A percentile compares a stretch with the other conserved stretches of the same genome.
Conservation (phyloP, 2,329 filamentous ascomycete species). For the Ophiostoma triangulosporum region DNA sequence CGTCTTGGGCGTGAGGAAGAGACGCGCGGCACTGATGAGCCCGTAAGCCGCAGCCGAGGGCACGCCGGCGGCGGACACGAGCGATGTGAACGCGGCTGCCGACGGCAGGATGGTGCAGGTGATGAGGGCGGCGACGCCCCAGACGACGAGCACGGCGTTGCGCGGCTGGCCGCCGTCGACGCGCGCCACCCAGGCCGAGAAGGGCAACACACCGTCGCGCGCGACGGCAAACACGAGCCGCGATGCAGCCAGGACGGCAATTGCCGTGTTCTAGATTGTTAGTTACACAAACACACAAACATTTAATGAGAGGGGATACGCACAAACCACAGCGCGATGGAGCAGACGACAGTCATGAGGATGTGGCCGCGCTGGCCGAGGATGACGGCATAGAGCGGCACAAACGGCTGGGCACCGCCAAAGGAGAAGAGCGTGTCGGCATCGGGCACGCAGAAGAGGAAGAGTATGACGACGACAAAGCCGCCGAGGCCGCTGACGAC, state of each 20-base stretch:
- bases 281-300: too few relatives aligned
- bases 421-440: slow-evolving; percentile 7
- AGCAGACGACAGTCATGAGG: slow-evolving; percentile 10
- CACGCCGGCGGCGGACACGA: slow-evolving; percentile 10
- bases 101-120: slow-evolving; percentile 12
- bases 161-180: slow-evolving; percentile 9
- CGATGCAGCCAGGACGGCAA: slow-evolving; percentile 10
- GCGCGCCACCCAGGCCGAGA: slow-evolving; percentile 5
- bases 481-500: slow-evolving; percentile 9
- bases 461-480: slow-evolving; percentile 8
- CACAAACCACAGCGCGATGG: slow-evolving; percentile 10
- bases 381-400: slow-evolving; percentile 10
- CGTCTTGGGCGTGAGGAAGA: slow-evolving; percentile 7
- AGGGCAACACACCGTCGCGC: slow-evolving; percentile 11
- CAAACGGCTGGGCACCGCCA: slow-evolving; percentile 11
- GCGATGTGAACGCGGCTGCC: slow-evolving; percentile 11
- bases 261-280: slow-evolving; percentile 6
- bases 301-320: too few relatives aligned
- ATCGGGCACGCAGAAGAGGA: slow-evolving; percentile 9
- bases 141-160: slow-evolving; percentile 12
- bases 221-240: slow-evolving; percentile 12
- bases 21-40: slow-evolving; percentile 3
- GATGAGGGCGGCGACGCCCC: slow-evolving; percentile 8
- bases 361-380: slow-evolving; percentile 10
- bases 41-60: slow-evolving; percentile 10